Conservation (phyloP, 306 rosid species). For the Quillaja saponaria region DNA sequence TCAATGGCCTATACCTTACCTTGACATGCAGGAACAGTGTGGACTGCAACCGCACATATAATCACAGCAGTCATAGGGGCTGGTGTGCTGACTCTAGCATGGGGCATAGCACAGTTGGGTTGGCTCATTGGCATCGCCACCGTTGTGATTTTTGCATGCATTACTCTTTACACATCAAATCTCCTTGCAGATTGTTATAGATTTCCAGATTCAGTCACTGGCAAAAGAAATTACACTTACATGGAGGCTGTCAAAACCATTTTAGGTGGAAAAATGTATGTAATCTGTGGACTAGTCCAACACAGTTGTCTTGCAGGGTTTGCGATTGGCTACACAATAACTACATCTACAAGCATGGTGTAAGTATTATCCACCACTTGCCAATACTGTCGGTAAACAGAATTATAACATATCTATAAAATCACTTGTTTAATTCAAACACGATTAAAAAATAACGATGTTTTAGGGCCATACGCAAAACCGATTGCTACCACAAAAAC, state of each 20-base stretch:
- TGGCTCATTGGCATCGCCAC: conserved; percentile 28
- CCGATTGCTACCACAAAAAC: conserved; percentile 39
- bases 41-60: conserved; percentile 47
- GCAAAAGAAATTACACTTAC: conserved; percentile 41
- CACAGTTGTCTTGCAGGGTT: conserved; percentile 30
- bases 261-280: conserved; percentile 34
- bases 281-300: conserved; percentile 34
- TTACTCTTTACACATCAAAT: conserved; percentile 38
- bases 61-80: conserved; percentile 46
- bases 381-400: no score
- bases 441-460: no score
- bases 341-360: conserved; percentile 38
- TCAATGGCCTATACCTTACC: background rate
- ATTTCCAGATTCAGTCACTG: conserved; percentile 35
- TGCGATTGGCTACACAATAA: conserved; percentile 39
- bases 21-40: conserved; percentile 32
- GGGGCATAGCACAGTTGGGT: conserved; percentile 46
- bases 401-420: no score
- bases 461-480: conserved; percentile 51
- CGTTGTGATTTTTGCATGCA: conserved; percentile 23
- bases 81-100: conserved; percentile 39
- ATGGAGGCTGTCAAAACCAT: conserved; percentile 42
- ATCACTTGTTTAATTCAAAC: no score
- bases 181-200: conserved; percentile 51
- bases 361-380: no score